Evolutionary conservation across 176 grass and related monocot species (phyloP), one percentile per base, ranked within the genome.

Genomic region (Saccharum spontaneum): DNA sequence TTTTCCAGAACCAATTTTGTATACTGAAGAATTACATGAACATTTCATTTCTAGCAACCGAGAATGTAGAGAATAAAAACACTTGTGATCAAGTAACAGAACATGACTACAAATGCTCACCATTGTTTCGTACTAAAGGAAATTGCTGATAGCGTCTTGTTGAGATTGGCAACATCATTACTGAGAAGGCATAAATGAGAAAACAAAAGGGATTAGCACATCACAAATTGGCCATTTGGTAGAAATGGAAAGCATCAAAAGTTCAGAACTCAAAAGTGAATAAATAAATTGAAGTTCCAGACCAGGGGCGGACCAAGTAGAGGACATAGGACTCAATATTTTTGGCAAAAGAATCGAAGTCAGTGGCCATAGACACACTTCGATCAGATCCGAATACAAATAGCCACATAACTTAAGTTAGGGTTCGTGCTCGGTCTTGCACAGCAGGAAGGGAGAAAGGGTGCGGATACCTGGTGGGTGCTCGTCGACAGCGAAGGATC

Each of bases 111-210:
- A 31, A 34, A 34, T 65, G 10, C 81, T 69, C 86, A 90, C 90
- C 86, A 37, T 16, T 78, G 7, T 24, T 84, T 7, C 12, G 20
- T 16, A 7, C 24, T 31, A 45, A 17, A 59, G 66, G 72, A 63
- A 81, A 37, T 69, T 28, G 73, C 10, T 73, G 74, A 34, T 62
- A 24, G 41, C 8, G 69, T 57, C 44, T 86, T 66, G 30, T 15
- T 22, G 79, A 69, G 31, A 73, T 45, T 57, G 65, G 33, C 4
- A 37, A 13, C 12, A n/a, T 39, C 93, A 90, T 92, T 80, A 55
- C 80, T 67, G 6, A 11, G 7, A 39, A 13, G 50, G 17, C 30
- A 23, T 41, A 8, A 5, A 71, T 26, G 26, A 78, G 31, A 71
- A 78, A 6, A 20, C 13, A 45, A 79, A 83, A 8, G 7, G 85